Evolutionary conservation across 768 basidiomycete genomes (phyloP), one percentile per base, ranked within the genome.

Genomic region (Aureoboletus auriporus): DNA sequence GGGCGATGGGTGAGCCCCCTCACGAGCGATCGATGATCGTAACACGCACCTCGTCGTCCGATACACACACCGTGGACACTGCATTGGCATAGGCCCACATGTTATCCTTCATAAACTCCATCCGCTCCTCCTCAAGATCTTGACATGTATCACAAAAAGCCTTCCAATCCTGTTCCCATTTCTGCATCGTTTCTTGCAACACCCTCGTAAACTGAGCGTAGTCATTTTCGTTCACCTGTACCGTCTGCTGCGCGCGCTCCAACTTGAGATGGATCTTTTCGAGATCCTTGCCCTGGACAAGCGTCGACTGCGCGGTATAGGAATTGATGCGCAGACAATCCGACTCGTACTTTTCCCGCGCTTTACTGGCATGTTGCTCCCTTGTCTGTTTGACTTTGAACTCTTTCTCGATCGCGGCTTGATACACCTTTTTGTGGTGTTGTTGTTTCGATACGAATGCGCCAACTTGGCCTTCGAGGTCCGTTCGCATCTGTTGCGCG

Each of bases 1-100:
- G 20, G 30, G 17, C 17, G 8, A 33, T 6, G 31, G 8, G 39
- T 41, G 8, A 30, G 47, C 39, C 20, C 6, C 4, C 29, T 1
- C 7, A 12, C 5, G 10, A 28, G 8, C 16, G 31, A 56, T 44
- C 34, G 27, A 36, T 9, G 36, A 8, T n/a, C n/a, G 33, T 12
- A 33, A 50, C 47, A 71, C 78, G 51, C 59, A 93, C 91, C 82
- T 95, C 92, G 58, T 99, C 96, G 62, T 98, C 96, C 10, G 84
- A 73, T 14, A 99, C 94, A 58, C 96, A 97, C 12, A 94, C 89
- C 10, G 88, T 90, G 12, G 94, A 96, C n/a, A 96, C 85, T 1
- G 87, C 86, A 65, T 99, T 99, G 0, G 96, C 93, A 65, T 91
- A 97, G 7, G 83, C 80, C 95, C 96, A 99, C 68, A 96, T 77